phyloP scores from a whole-genome alignment of 2,329 filamentous ascomycete species.

The Fusarium lyarnte region DNA sequence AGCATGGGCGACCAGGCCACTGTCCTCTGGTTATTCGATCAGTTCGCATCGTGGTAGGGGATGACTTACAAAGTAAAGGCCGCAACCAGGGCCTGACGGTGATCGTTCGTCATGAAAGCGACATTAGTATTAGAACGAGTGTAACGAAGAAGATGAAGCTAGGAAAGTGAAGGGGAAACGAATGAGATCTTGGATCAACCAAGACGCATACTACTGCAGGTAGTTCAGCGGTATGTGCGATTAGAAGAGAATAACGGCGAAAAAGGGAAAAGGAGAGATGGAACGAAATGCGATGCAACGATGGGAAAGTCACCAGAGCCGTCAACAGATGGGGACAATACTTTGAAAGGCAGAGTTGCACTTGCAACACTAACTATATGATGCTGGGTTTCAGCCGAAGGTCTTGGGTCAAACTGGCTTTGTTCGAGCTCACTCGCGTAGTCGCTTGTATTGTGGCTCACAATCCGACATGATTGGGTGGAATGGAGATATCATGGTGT shows the following conservation, averaged over 20 bases:
- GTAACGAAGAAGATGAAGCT: conserved; percentile 47
- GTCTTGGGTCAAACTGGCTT: conserved; percentile 41
- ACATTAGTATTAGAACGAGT: conserved; percentile 41
- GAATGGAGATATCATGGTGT: conserved; percentile 18
- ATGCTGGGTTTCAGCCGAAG: conserved; percentile 33
- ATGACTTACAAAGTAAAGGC: conserved; percentile 63
- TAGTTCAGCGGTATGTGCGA: conserved; percentile 23
- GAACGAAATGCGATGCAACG: conserved; percentile 22
- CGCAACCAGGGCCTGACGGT: conserved; percentile 60
- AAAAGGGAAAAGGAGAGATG: conserved; percentile 25
- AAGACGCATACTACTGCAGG: conserved; percentile 27
- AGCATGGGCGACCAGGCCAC: conserved; percentile 64
- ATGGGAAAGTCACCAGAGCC: conserved; percentile 11
- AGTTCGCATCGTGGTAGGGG: background rate
- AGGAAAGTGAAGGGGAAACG: conserved; percentile 29
- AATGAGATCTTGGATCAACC: conserved; percentile 34
- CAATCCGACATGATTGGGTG: conserved; percentile 37
- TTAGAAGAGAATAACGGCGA: conserved; percentile 23
- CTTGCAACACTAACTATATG: conserved; percentile 32
- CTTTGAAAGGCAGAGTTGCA: conserved; percentile 24
- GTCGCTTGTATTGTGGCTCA: conserved; percentile 21
- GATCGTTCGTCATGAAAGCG: conserved; percentile 56
- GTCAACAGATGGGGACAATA: conserved; percentile 6
- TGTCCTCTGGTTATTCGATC: conserved; percentile 41
- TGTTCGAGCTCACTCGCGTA: conserved; percentile 39